Base-by-base conservation (phyloP, 2,329 filamentous ascomycete genomes). In the Clonostachys rosea region DNA sequence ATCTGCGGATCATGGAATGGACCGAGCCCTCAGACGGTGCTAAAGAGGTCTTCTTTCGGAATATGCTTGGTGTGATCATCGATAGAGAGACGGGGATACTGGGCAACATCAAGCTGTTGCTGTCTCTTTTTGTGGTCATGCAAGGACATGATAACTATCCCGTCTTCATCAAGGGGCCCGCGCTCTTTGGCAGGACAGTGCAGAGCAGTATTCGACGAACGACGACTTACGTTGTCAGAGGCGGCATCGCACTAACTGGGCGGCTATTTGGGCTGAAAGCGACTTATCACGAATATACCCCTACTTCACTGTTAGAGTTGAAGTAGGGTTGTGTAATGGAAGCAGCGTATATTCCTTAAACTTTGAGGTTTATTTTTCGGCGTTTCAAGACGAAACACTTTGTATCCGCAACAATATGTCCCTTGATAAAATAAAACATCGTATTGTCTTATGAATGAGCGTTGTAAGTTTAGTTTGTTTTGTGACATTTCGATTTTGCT, bases 31-130 rank as follows among this genome's bases (percentile, higher is more conserved):
- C 50, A 5, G 54, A 57, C 16, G 50, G 55, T 1, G 50, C 54
- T 24, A 57, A 56, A 46, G 47, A 49, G n/a, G 30, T 54, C 2
- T 56, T 57, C 48, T 57, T 58, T 35, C 54, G 54, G 34, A 57
- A 58, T 7, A 34, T 52, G 8, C 34, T 56, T 14, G 50, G 55
- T 24, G 47, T 54, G 13, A 45, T 57, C 16, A 46, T 54, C 10
- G 52, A 57, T 24, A 52, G 51, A 44, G 50, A 52, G 39, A 42
- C 48, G 9, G 48, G 47, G 1, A 11, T 51, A 5, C 5, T 40
- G 16, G 51, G 55, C 3, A 48, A 45, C 9, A 11, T 50, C 1
- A 24, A 47, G 6, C 44, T 55, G 48, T 39, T 54, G 5, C 20
- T 55, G 2, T 55, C 55, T 14, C 46, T 55, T 6, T 50, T 56